Percentiles rank a stretch among this genome's conserved stretches.
phyloP scores from a whole-genome alignment of 2,329 filamentous ascomycete genomes.

The Claviceps cyperi region DNA sequence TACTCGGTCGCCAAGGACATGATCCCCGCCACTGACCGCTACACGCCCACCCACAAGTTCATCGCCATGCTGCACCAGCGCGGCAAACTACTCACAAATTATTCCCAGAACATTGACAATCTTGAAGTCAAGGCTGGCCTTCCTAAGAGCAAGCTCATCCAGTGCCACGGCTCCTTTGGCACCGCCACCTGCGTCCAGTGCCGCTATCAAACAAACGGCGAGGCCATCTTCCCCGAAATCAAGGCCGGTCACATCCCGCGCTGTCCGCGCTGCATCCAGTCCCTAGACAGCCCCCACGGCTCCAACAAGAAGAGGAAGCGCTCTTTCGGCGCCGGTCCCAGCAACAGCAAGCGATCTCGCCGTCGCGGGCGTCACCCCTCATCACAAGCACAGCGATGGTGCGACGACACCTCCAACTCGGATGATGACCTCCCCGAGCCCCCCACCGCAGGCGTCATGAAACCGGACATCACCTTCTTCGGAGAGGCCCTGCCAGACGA shows the following conservation, averaged over 20 bases:
- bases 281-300: constrained; percentile 23
- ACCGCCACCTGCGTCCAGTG: constrained; percentile 83
- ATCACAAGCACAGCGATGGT: constrained; percentile 12
- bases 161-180: constrained; percentile 94
- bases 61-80: constrained; percentile 79
- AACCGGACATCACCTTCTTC: constrained; percentile 96
- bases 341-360: not conserved
- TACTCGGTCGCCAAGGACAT: constrained; percentile 88
- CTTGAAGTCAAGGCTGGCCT: constrained; percentile 82
- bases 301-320: constrained; percentile 28
- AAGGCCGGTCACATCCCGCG: constrained; percentile 60
- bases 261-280: constrained; percentile 55
- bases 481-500: constrained; percentile 75
- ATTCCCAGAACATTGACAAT: constrained; percentile 98
- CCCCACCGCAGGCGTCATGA: constrained; percentile 68
- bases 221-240: constrained; percentile 68
- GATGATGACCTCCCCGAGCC: constrained; percentile 46
- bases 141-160: constrained; percentile 64
- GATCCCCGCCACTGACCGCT: constrained; percentile 63
- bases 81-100: constrained; percentile 85
- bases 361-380: too few relatives aligned
- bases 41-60: constrained; percentile 87
- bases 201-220: constrained; percentile 55
- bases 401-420: constrained; percentile 27
- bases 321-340: constrained; percentile 20